phyloP scores from a whole-genome alignment of 768 basidiomycete genomes.

The Leccinum imitatum region DNA sequence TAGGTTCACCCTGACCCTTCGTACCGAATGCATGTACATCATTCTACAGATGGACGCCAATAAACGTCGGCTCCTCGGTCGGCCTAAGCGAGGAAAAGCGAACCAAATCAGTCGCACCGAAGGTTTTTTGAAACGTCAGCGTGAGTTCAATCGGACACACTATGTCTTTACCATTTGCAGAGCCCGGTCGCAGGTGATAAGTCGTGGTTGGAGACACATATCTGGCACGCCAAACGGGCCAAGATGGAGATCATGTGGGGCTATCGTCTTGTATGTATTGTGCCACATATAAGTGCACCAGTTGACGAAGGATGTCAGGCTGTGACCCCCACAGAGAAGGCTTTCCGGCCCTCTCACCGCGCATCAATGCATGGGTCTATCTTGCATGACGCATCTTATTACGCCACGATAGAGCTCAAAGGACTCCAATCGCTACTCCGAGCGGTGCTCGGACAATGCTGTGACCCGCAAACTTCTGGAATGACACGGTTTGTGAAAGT shows the following conservation, averaged over 20 bases:
- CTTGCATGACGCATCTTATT: conserved; percentile 89
- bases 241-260: conserved; percentile 94
- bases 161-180: background rate
- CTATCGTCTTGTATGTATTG: conserved; percentile 66
- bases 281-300: background rate
- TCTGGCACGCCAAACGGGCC: conserved; percentile 98
- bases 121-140: conserved; percentile 66
- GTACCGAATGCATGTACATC: conserved; percentile 31
- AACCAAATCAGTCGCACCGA: conserved; percentile 60
- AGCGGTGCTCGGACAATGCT: conserved; percentile 50
- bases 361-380: conserved; percentile 85
- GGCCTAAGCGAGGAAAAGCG: conserved; percentile 64
- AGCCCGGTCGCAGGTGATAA: conserved; percentile 60
- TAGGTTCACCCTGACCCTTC: conserved; percentile 31
- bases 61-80: conserved; percentile 40
- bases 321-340: conserved; percentile 84
- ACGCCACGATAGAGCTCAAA: conserved; percentile 68
- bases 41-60: conserved; percentile 51
- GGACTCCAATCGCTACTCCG: conserved; percentile 60
- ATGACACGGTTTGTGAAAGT: conserved; percentile 50
- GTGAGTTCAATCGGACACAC: conserved; percentile 39
- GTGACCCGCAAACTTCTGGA: conserved; percentile 67
- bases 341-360: conserved; percentile 88
- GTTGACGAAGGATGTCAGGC: conserved; percentile 46
- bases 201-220: conserved; percentile 91